Percentiles rank a stretch among this genome's conserved stretches.
Conservation (phyloP, 805 yeast species). For the Sugiyamaella chiloensis region DNA sequence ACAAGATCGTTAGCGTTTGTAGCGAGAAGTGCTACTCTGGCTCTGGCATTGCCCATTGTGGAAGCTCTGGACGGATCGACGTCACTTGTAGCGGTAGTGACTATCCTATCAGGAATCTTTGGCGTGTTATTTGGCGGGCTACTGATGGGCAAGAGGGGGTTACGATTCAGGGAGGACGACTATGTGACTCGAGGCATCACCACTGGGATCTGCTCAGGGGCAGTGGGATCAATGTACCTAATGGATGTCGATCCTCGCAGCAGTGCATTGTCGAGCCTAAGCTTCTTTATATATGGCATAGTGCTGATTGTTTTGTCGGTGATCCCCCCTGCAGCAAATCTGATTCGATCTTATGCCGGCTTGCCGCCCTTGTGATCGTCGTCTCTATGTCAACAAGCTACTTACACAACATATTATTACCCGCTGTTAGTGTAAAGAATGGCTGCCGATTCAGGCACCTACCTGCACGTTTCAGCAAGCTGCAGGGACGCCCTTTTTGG, state of each 20-base stretch:
- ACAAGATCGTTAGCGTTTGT: constrained; percentile 67
- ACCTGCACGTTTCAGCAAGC: no score
- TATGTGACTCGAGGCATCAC: constrained; percentile 75
- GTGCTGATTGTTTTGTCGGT: constrained; percentile 67
- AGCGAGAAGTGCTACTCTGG: constrained; percentile 75
- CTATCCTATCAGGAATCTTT: constrained; percentile 70
- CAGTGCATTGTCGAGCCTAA: constrained; percentile 70
- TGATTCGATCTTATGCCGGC: constrained; percentile 35
- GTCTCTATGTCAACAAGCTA: no score
- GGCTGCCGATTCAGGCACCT: no score
- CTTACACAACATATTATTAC: no score
- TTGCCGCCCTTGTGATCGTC: constrained; percentile 8
- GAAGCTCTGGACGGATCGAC: constrained; percentile 64
- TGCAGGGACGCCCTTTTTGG: no score
- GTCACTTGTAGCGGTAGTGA: constrained; percentile 73
- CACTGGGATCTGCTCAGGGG: constrained; percentile 75
- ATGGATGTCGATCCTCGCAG: constrained; percentile 71
- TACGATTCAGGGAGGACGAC: constrained; percentile 58
- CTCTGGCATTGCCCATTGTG: constrained; percentile 73
- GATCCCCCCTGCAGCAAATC: constrained; percentile 51
- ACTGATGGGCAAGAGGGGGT: constrained; percentile 38
- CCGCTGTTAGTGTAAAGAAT: no score
- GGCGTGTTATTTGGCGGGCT: constrained; percentile 70
- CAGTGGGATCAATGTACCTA: constrained; percentile 76
- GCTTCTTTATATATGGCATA: constrained; percentile 71